A percentile compares a stretch with the other conserved stretches of the same genome.
These are phyloP conservation scores for Neofusicoccum ribis DNA, from an alignment of 2,329 filamentous ascomycete genomes.

Conservation along the genomic window DNA sequence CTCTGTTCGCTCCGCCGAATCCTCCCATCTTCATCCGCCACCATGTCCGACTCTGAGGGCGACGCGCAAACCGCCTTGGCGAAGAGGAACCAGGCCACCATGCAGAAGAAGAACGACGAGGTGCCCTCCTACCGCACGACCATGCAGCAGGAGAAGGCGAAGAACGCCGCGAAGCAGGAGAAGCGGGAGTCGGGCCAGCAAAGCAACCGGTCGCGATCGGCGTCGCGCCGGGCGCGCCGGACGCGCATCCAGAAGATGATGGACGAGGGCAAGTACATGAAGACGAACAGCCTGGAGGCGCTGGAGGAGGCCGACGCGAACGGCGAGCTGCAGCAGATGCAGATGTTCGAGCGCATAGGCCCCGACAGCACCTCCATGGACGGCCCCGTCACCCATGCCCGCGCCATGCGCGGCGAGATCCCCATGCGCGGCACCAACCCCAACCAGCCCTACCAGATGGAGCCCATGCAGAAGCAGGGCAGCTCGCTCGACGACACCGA, in stretches of 20 bases:
- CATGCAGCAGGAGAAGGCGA: constrained; percentile 48
- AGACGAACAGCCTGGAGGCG: constrained; percentile 49
- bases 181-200: constrained; percentile 40
- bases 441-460: constrained; percentile 48
- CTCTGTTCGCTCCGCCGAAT: not conserved
- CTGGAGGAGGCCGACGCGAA: constrained; percentile 55
- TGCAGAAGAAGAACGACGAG: constrained; percentile 22
- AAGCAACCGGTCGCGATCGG: constrained; percentile 47
- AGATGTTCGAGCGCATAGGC: constrained; percentile 57
- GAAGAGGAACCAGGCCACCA: not conserved
- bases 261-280: constrained; percentile 53
- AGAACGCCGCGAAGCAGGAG: constrained; percentile 42
- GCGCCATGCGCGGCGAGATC: constrained; percentile 57
- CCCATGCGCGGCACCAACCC: constrained; percentile 55
- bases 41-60: constrained; percentile 35
- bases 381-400: constrained; percentile 56
- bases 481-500: constrained; percentile 56
- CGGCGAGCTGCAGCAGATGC: constrained; percentile 48
- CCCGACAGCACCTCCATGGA: constrained; percentile 58
- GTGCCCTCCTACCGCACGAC: constrained; percentile 42
- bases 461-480: constrained; percentile 43
- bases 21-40: constrained; percentile 9
- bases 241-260: constrained; percentile 47
- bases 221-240: constrained; percentile 49
- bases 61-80: constrained; percentile 22